Evolutionary conservation across 805 yeast genomes (phyloP).

Genomic region (Yamadazyma phyllophila): DNA sequence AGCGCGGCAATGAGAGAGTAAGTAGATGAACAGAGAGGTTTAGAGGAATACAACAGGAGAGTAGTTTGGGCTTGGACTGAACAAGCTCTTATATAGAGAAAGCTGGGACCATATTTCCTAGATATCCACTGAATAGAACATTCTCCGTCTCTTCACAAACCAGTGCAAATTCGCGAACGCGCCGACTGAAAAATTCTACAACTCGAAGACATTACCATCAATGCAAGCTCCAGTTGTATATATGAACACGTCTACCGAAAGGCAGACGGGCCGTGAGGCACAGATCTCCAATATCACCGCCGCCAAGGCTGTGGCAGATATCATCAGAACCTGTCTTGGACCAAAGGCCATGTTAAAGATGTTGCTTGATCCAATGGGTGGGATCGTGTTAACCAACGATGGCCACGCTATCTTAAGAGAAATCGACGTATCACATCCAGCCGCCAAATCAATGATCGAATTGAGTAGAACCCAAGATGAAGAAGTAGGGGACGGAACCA

Average conservation of each 20-base stretch:
- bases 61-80: too few species aligned
- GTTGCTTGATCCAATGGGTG: constrained; percentile 96
- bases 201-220: background rate
- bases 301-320: constrained; percentile 98
- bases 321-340: constrained; percentile 95
- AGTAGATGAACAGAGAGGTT: background rate
- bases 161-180: background rate
- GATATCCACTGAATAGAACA: too few species aligned
- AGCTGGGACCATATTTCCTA: too few species aligned
- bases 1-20: too few species aligned
- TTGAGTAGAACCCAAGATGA: constrained; percentile 96
- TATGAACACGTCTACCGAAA: constrained; percentile 76
- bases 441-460: constrained; percentile 98
- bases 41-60: constrained; percentile 7
- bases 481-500: constrained; percentile 98
- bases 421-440: constrained; percentile 97
- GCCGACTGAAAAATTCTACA: background rate
- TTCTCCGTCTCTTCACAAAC: too few species aligned
- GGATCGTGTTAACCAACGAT: constrained; percentile 94
- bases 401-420: constrained; percentile 98
- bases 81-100: too few species aligned
- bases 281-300: constrained; percentile 97
- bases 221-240: constrained; percentile 51
- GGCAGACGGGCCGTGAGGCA: constrained; percentile 96
- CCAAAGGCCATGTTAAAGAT: constrained; percentile 99